These are phyloP conservation scores for Candida sanyaensis DNA, from an alignment of 1,139 yeast species.

Conservation along the genomic window DNA sequence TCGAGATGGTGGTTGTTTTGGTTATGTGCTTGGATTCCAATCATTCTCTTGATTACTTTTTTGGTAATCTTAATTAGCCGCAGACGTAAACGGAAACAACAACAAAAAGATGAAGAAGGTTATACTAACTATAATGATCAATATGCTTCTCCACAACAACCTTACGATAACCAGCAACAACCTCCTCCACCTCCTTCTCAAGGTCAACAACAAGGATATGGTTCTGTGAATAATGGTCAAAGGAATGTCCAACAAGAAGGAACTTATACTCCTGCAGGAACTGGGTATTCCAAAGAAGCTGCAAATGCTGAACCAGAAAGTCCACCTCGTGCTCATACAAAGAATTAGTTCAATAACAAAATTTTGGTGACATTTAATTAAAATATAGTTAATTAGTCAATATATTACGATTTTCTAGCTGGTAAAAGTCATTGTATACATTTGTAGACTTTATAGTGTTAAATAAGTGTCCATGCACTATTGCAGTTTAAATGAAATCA, in stretches of 20 bases:
- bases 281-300: not conserved
- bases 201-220: not conserved
- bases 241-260: not conserved
- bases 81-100: not conserved
- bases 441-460: no score
- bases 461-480: no score
- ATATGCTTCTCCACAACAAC: not conserved
- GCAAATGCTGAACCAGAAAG: not conserved
- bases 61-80: not conserved
- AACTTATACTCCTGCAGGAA: not conserved
- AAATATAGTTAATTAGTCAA: no score
- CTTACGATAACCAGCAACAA: not conserved
- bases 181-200: not conserved
- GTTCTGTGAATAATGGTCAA: not conserved
- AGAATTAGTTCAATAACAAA: not conserved
- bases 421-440: no score
- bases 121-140: not conserved
- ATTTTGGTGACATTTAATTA: no score
- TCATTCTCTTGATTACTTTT: not conserved
- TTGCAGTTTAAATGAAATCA: no score
- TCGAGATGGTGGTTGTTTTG: constrained; percentile 1
- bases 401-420: no score
- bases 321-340: not conserved
- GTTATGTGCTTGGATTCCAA: not conserved
- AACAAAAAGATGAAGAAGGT: not conserved